Conservation (phyloP, 1,139 yeast species). For the Spencermartinsiella ligniputridi region DNA sequence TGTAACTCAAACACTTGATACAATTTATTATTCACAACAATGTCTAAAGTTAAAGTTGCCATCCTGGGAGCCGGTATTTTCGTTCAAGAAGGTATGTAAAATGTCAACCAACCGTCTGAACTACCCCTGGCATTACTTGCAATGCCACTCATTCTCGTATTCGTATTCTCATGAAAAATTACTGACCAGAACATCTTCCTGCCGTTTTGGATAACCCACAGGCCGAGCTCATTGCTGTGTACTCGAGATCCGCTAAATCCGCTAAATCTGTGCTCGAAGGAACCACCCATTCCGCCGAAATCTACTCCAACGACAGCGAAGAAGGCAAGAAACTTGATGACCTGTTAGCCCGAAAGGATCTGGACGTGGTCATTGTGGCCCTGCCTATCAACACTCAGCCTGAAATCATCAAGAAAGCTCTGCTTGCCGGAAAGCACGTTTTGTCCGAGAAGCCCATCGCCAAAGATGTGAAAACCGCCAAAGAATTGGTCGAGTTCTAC, state of each 20-base stretch:
- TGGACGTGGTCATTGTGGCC: slow-evolving; percentile 21
- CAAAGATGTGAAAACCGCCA: slow-evolving; percentile 16
- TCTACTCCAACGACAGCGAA: slow-evolving; percentile 15
- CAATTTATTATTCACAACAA: no score
- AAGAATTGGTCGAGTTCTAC: slow-evolving; percentile 13
- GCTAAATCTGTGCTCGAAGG: slow-evolving; percentile 13
- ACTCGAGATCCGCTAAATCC: slow-evolving; percentile 17
- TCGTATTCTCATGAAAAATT: no score
- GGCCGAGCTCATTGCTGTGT: slow-evolving; percentile 19
- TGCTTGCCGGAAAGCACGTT: slow-evolving; percentile 21
- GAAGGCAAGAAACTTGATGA: slow-evolving; percentile 14
- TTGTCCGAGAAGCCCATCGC: slow-evolving; percentile 22
- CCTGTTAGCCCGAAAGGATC: slow-evolving; percentile 17
- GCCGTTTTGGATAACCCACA: slow-evolving; percentile 15
- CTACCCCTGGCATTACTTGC: no score
- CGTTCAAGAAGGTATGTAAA: slow-evolving; percentile 11
- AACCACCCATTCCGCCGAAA: slow-evolving; percentile 3
- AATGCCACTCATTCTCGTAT: no score
- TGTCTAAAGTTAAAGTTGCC: slow-evolving; percentile 14
- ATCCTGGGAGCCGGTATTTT: slow-evolving; percentile 24
- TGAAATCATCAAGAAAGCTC: slow-evolving; percentile 15
- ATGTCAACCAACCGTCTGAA: no score
- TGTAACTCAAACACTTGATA: no score
- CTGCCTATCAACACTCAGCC: slow-evolving; percentile 20
- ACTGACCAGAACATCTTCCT: slow-evolving; percentile 22